These are phyloP conservation scores for Pholiota conissans DNA, from an alignment of 768 basidiomycete genomes.

Conservation along the genomic window DNA sequence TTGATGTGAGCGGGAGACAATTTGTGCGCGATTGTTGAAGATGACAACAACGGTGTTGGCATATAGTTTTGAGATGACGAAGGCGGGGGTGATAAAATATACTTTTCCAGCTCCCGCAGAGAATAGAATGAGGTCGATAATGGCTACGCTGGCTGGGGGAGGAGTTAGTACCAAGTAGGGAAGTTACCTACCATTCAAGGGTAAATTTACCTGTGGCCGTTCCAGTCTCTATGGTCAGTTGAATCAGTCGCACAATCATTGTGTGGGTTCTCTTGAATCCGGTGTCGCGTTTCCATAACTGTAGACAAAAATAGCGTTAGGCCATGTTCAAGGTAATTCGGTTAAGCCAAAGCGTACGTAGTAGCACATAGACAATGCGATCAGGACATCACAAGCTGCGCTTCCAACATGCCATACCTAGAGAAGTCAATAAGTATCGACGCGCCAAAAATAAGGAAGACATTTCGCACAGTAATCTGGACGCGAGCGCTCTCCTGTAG, in stretches of 20 bases:
- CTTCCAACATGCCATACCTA: slow-evolving; percentile 7
- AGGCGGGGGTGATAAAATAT: slow-evolving; percentile 17
- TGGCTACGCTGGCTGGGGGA: slow-evolving; percentile 5
- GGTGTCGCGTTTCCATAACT: slow-evolving; percentile 8
- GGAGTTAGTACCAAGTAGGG: background rate
- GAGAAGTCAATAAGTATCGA: background rate
- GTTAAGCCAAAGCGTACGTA: background rate
- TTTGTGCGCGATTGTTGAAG: slow-evolving; percentile 9
- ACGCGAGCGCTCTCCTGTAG: background rate
- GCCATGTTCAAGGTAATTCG: too few species aligned
- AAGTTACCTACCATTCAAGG: background rate
- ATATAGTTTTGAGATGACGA: slow-evolving; percentile 23
- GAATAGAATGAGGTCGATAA: slow-evolving; percentile 12
- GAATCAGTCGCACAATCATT: slow-evolving; percentile 1
- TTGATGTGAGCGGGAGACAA: slow-evolving; percentile 2
- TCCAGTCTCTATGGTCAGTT: slow-evolving; percentile 7
- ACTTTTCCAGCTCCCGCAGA: slow-evolving; percentile 16
- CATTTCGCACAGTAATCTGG: background rate
- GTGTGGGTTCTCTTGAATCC: slow-evolving; percentile 6
- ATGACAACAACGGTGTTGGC: slow-evolving; percentile 15
- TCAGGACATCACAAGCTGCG: background rate
- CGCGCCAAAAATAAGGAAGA: background rate
- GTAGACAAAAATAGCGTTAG: background rate
- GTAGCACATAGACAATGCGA: slow-evolving; percentile 7
- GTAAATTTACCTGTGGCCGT: slow-evolving; percentile 5